A percentile compares a stretch with the other conserved stretches of the same genome.
phyloP scores from a whole-genome alignment of 345 rosid species.

The Carallia brachiata region DNA sequence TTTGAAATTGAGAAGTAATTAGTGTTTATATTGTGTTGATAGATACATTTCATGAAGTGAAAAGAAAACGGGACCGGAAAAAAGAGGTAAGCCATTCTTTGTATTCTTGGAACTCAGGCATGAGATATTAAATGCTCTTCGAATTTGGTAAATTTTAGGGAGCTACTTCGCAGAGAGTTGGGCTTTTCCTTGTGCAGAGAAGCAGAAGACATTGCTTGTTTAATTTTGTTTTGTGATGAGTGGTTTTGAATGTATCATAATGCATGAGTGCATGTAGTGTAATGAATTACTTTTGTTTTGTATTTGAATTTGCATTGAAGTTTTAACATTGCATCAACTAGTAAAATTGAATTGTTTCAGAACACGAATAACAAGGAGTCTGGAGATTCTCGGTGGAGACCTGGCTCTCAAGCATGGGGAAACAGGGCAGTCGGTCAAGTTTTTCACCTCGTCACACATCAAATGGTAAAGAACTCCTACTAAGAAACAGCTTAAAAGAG shows the following conservation, averaged over 20 bases:
- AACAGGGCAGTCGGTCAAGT: constrained; percentile 52
- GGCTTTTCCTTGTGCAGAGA: neutral
- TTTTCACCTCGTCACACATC: constrained; percentile 47
- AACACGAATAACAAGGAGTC: constrained; percentile 57
- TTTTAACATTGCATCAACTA: constrained; percentile 9
- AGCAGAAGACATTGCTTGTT: neutral
- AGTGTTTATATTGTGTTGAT: constrained; percentile 30
- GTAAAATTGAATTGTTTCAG: constrained; percentile 36
- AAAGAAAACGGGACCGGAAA: constrained; percentile 69
- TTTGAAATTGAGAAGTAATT: constrained; percentile 17
- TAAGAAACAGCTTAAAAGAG: constrained; percentile 3
- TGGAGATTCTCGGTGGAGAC: constrained; percentile 66
- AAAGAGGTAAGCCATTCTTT: constrained; percentile 56
- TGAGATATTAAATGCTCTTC: neutral
- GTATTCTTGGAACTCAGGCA: neutral
- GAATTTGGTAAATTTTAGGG: neutral
- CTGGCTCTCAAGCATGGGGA: constrained; percentile 63
- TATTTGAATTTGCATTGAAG: constrained; percentile 13
- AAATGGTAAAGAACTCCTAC: constrained; percentile 47
- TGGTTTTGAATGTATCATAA: neutral
- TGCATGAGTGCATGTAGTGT: neutral
- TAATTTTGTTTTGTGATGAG: neutral
- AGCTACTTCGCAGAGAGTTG: constrained; percentile 4
- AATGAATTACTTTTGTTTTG: constrained; percentile 2
- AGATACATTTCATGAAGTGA: constrained; percentile 91